These are phyloP conservation scores for Kwoniella europaea DNA, from an alignment of 768 basidiomycete species.

Conservation along the genomic window DNA sequence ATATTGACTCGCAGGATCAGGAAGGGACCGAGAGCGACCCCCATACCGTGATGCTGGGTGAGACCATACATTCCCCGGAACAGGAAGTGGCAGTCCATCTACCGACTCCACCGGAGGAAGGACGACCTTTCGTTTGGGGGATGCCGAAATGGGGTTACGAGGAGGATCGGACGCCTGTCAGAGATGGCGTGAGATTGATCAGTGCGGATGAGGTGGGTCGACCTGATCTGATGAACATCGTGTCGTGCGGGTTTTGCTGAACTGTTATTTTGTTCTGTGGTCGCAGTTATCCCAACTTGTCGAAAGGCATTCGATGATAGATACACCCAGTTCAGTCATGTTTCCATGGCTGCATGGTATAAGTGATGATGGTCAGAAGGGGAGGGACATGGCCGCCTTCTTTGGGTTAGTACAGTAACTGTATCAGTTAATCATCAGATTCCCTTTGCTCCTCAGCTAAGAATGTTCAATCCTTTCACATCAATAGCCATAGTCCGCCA, in stretches of 20 bases:
- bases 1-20: constrained; percentile 12
- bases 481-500: constrained; percentile 39
- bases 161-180: constrained; percentile 42
- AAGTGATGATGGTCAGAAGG: constrained; percentile 52
- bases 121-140: constrained; percentile 43
- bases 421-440: background rate
- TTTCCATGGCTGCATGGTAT: constrained; percentile 59
- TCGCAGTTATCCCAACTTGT: constrained; percentile 43
- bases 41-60: constrained; percentile 15
- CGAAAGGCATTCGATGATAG: constrained; percentile 47
- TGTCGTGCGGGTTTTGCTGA: background rate
- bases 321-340: constrained; percentile 52
- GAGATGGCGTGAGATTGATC: constrained; percentile 47
- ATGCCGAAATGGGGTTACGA: constrained; percentile 54
- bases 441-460: no score
- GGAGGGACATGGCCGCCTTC: constrained; percentile 51
- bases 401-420: constrained; percentile 44
- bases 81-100: constrained; percentile 24
- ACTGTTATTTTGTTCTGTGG: background rate
- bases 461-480: background rate
- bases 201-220: constrained; percentile 45
- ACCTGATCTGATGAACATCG: background rate
- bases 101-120: constrained; percentile 29
- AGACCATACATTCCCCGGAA: constrained; percentile 11
- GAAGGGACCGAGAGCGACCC: constrained; percentile 2